phyloP scores from a whole-genome alignment of 2,329 filamentous ascomycete species.

The Emergomyces africanus region DNA sequence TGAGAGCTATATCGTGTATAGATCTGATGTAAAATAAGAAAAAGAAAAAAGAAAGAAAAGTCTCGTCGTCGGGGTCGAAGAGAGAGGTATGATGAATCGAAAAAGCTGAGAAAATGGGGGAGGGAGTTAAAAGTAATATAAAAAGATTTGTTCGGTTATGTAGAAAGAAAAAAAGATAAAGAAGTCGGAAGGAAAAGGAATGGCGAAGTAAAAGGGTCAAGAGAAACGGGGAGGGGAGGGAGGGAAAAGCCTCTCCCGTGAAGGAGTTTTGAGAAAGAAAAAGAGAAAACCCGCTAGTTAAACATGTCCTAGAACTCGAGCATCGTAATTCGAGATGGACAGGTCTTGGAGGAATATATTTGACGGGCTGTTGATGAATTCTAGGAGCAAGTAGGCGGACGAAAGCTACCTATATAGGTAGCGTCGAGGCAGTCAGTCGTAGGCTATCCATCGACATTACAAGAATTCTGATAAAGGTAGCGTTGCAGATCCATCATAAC shows the following conservation, averaged over 20 bases:
- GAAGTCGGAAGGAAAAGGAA: not conserved
- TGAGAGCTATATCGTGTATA: not conserved
- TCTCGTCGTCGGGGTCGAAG: not conserved
- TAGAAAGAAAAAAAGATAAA: not conserved
- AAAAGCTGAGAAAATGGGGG: not conserved
- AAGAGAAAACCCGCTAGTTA: not conserved
- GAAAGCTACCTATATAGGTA: not conserved
- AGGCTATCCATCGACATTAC: conserved; percentile 3
- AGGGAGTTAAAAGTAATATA: not conserved
- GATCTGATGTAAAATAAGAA: not conserved
- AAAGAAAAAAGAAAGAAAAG: not conserved
- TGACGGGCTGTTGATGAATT: not conserved
- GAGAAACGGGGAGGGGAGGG: not conserved
- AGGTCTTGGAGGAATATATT: not conserved
- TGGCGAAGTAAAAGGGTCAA: not conserved
- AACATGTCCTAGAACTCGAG: not conserved
- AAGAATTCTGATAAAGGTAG: not conserved
- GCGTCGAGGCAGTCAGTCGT: not conserved
- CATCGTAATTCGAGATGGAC: not conserved
- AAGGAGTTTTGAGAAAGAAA: not conserved
- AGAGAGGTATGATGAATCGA: not conserved
- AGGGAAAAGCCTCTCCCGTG: not conserved
- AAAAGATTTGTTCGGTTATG: not conserved
- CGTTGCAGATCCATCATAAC: not conserved
- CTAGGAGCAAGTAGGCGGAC: not conserved